Percentiles rank a stretch among this genome's conserved stretches.
Evolutionary conservation across 2,329 filamentous ascomycete species (phyloP).

Genomic region (Albophoma yamanashiensis): DNA sequence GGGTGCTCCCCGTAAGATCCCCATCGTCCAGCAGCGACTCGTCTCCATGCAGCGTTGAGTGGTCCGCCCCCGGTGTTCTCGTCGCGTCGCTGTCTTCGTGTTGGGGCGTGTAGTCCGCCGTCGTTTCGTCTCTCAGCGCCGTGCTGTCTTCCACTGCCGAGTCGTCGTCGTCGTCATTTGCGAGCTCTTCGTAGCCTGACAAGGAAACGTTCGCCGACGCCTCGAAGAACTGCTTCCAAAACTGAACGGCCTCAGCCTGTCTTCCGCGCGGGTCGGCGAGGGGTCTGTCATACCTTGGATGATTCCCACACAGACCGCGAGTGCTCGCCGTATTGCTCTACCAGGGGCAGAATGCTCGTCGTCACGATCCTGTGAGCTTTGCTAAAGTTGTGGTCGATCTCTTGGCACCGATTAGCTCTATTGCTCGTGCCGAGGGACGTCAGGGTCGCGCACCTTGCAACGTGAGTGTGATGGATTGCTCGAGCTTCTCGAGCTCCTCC

Average conservation of each 20-base stretch:
- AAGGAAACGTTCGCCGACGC: constrained; percentile 95
- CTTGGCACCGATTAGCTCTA: constrained; percentile 30
- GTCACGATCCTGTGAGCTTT: constrained; percentile 94
- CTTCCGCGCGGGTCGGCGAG: not conserved
- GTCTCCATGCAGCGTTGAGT: constrained; percentile 32
- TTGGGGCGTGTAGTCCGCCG: constrained; percentile 35
- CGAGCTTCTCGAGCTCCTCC: constrained; percentile 89
- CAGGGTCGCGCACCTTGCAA: constrained; percentile 57
- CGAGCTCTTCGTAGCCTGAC: constrained; percentile 82
- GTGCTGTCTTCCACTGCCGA: constrained; percentile 39
- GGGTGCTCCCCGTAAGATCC: constrained; percentile 57
- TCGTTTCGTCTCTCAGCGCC: constrained; percentile 45
- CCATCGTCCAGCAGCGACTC: constrained; percentile 60
- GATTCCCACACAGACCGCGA: constrained; percentile 94
- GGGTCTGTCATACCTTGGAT: constrained; percentile 57
- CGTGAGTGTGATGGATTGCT: constrained; percentile 93
- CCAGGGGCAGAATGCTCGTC: constrained; percentile 79
- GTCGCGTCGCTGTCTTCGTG: constrained; percentile 24
- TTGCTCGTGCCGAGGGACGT: not conserved
- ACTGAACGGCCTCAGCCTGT: constrained; percentile 37
- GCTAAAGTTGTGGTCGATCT: constrained; percentile 98
- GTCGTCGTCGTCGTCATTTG: constrained; percentile 52
- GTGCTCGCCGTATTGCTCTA: constrained; percentile 91
- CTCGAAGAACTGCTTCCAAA: constrained; percentile 99
- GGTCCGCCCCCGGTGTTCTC: constrained; percentile 18